Conservation (phyloP, 768 basidiomycete genomes). For the Tremella yokohamensis region DNA sequence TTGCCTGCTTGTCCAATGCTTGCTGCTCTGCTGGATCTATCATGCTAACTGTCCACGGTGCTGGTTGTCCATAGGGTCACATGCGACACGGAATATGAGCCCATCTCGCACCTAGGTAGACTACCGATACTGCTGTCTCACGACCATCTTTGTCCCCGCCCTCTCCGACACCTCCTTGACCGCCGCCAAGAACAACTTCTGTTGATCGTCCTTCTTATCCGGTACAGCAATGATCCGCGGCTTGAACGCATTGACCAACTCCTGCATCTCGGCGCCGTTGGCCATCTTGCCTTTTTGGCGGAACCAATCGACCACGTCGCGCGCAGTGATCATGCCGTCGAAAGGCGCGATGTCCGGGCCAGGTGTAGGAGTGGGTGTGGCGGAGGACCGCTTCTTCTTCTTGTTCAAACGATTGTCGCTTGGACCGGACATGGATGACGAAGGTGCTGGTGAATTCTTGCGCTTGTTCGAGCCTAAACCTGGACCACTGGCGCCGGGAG, state of each 20-base stretch:
- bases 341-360: slow-evolving; percentile 28
- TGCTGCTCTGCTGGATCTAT: too few species aligned
- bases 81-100: background rate
- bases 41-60: too few species aligned
- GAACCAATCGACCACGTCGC: slow-evolving; percentile 39
- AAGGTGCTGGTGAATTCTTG: slow-evolving; percentile 19
- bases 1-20: too few species aligned
- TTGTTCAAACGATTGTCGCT: slow-evolving; percentile 10
- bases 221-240: slow-evolving; percentile 17
- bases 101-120: background rate
- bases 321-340: slow-evolving; percentile 34
- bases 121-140: slow-evolving; percentile 27
- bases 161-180: slow-evolving; percentile 23
- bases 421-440: background rate
- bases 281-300: slow-evolving; percentile 15
- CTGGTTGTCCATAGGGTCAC: too few species aligned
- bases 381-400: slow-evolving; percentile 28
- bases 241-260: slow-evolving; percentile 30
- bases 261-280: slow-evolving; percentile 14
- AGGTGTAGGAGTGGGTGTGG: slow-evolving; percentile 32
- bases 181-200: slow-evolving; percentile 26
- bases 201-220: slow-evolving; percentile 24
- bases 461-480: slow-evolving; percentile 16
- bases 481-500: slow-evolving; percentile 2
- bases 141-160: slow-evolving; percentile 18